Evolutionary conservation across 2,329 filamentous ascomycete species (phyloP).

Genomic region (Colletotrichum tofieldiae): DNA sequence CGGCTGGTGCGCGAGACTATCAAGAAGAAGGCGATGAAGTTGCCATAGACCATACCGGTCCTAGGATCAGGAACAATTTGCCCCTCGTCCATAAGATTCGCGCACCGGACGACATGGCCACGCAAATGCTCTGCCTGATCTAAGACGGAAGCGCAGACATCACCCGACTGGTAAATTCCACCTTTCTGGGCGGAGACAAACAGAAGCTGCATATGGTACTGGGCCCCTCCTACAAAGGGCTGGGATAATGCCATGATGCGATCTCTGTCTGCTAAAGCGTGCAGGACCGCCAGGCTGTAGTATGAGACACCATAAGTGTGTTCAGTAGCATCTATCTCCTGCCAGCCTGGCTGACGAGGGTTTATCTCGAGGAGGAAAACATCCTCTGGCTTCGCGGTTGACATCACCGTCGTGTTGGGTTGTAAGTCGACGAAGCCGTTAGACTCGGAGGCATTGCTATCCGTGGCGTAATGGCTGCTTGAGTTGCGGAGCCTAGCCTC

Average conservation of each 20-base stretch:
- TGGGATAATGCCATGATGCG: not conserved
- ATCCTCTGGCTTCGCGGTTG: not conserved
- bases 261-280: conserved; percentile 32
- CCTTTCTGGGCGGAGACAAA: conserved; percentile 8
- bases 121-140: not conserved
- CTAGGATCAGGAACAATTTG: conserved; percentile 2
- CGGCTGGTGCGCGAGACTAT: conserved; percentile 9
- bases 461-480: conserved; percentile 41
- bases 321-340: conserved; percentile 43
- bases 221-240: not conserved
- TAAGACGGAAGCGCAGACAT: conserved; percentile 3
- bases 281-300: conserved; percentile 47
- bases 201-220: conserved; percentile 4
- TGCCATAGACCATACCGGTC: conserved; percentile 1
- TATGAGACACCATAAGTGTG: conserved; percentile 51
- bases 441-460: no score
- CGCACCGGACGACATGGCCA: no score
- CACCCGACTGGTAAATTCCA: not conserved
- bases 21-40: conserved; percentile 11
- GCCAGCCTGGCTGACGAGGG: conserved; percentile 48
- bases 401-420: conserved; percentile 9
- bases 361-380: conserved; percentile 51
- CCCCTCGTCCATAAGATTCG: not conserved
- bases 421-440: conserved; percentile 44
- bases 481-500: conserved; percentile 50